phyloP scores from a whole-genome alignment of 2,329 filamentous ascomycete species.

The Lomentospora prolificans region DNA sequence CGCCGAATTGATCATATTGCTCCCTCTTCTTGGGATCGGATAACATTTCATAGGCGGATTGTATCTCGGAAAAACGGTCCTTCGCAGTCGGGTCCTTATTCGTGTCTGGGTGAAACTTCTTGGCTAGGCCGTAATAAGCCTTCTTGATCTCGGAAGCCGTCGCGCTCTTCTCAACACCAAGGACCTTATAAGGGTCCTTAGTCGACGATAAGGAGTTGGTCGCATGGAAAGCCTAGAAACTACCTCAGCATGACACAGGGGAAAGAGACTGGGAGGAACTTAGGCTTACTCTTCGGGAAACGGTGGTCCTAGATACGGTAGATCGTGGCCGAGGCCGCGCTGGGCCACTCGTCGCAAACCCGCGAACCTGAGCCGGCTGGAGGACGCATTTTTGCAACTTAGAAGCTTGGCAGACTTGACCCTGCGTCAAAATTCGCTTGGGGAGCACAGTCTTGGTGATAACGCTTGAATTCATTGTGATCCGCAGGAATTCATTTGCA shows the following conservation, averaged over 20 bases:
- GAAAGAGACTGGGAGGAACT: slow-evolving; percentile 12
- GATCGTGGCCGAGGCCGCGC: not conserved
- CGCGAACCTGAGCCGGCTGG: slow-evolving; percentile 23
- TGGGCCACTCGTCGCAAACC: slow-evolving; percentile 5
- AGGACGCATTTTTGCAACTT: slow-evolving; percentile 30
- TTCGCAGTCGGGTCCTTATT: slow-evolving; percentile 94
- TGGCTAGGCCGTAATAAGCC: slow-evolving; percentile 93
- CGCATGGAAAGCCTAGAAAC: slow-evolving; percentile 47
- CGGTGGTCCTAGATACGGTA: slow-evolving; percentile 18
- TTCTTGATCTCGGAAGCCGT: slow-evolving; percentile 88
- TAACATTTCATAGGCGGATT: slow-evolving; percentile 86
- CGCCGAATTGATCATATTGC: slow-evolving; percentile 82
- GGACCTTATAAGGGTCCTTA: slow-evolving; percentile 76
- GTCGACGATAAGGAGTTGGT: slow-evolving; percentile 36
- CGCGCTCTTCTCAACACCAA: slow-evolving; percentile 78
- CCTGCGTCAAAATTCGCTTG: slow-evolving; percentile 34
- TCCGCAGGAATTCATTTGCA: slow-evolving; percentile 19
- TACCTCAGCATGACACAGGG: not conserved
- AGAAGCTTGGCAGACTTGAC: slow-evolving; percentile 27
- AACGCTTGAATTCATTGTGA: slow-evolving; percentile 37
- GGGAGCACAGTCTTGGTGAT: slow-evolving; percentile 36
- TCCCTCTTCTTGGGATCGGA: slow-evolving; percentile 90
- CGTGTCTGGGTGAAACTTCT: slow-evolving; percentile 96
- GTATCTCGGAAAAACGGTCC: slow-evolving; percentile 87
- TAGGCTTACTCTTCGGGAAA: slow-evolving; percentile 14